phyloP scores from a whole-genome alignment of 345 rosid genomes.

The Citrus trifoliata region DNA sequence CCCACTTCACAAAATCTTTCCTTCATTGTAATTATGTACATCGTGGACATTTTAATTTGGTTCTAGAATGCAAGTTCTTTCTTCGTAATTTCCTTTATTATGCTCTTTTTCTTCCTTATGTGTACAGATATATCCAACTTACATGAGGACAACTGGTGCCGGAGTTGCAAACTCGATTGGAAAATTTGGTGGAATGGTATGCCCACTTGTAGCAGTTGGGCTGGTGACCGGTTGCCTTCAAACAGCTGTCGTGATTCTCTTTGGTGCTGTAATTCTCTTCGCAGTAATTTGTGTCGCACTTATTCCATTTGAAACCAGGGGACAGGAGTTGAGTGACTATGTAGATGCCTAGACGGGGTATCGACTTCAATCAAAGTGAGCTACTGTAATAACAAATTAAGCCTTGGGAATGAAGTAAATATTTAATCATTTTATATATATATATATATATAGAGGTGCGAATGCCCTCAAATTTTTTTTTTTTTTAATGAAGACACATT shows the following conservation, averaged over 20 bases:
- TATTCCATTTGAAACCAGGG: constrained; percentile 57
- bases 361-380: neutral
- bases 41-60: too few relatives aligned
- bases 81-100: too few relatives aligned
- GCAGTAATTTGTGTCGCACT: constrained; percentile 33
- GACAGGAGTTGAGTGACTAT: constrained; percentile 35
- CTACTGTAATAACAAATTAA: too few relatives aligned
- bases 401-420: too few relatives aligned
- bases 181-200: constrained; percentile 58
- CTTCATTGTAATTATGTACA: too few relatives aligned
- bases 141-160: constrained; percentile 45
- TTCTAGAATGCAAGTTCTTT: too few relatives aligned
- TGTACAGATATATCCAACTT: constrained; percentile 48
- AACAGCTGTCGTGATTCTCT: constrained; percentile 37
- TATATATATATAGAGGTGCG: too few relatives aligned
- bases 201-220: constrained; percentile 52
- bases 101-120: neutral
- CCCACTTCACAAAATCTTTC: too few relatives aligned
- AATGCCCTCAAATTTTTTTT: too few relatives aligned
- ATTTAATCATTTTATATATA: too few relatives aligned
- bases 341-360: neutral
- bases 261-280: constrained; percentile 29
- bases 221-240: constrained; percentile 49
- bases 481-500: too few relatives aligned
- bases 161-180: constrained; percentile 60